Conservation (phyloP, 2,329 filamentous ascomycete genomes). For the Coniosporium tulheliwenetii region DNA sequence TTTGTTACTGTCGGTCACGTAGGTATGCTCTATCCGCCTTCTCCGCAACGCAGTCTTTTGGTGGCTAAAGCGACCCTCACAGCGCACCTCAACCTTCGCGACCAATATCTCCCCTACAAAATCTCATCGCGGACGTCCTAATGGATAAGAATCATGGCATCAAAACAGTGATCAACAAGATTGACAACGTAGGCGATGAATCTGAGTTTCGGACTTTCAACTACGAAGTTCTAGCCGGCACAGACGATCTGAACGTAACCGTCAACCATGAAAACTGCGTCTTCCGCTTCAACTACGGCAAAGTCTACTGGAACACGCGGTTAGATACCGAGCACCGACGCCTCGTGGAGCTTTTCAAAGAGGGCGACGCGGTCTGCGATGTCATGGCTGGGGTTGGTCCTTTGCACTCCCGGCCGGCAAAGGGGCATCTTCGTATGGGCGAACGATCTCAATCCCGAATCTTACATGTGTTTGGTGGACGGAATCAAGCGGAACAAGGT, state of each 20-base stretch:
- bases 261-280: slow-evolving; percentile 67
- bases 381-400: slow-evolving; percentile 96
- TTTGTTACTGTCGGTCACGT: slow-evolving; percentile 87
- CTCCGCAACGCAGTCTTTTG: background rate
- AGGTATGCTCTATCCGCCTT: slow-evolving; percentile 28
- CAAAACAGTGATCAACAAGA: slow-evolving; percentile 89
- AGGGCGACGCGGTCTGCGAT: slow-evolving; percentile 83
- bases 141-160: slow-evolving; percentile 77
- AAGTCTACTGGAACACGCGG: slow-evolving; percentile 96
- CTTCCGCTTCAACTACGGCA: slow-evolving; percentile 89
- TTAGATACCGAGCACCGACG: slow-evolving; percentile 80
- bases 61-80: slow-evolving; percentile 3
- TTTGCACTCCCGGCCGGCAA: slow-evolving; percentile 87
- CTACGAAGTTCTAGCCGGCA: slow-evolving; percentile 78
- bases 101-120: slow-evolving; percentile 69
- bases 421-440: slow-evolving; percentile 87
- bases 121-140: slow-evolving; percentile 70
- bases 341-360: slow-evolving; percentile 57
- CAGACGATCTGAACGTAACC: slow-evolving; percentile 69
- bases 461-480: slow-evolving; percentile 54
- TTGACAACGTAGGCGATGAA: slow-evolving; percentile 70
- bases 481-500: slow-evolving; percentile 72
- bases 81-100: slow-evolving; percentile 83
- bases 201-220: slow-evolving; percentile 82
- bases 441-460: slow-evolving; percentile 92